Evolutionary conservation across 148 eudicot species (phyloP), one percentile per base, ranked within the genome.

Genomic region (Persicaria tinctoria): DNA sequence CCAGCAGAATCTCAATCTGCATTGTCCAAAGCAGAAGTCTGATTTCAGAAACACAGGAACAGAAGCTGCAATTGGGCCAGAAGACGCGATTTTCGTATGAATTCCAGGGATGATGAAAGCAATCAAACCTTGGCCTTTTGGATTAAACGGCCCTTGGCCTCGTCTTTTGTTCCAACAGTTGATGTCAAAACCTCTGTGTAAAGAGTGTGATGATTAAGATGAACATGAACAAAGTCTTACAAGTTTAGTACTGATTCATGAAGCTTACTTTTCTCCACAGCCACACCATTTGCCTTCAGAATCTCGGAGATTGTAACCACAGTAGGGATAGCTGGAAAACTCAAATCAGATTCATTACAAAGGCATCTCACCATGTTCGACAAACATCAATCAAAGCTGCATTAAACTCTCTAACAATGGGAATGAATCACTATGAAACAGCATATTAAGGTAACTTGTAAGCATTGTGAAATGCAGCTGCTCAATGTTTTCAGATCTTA

Each of bases 1-100:
- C 86, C 72, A 88, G 83, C 74, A 88, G 81, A 73, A 88, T 88
- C 76, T 86, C 86, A 70, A 88, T 83, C 91, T 88, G 82, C 45
- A 75, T 27, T 5, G 7, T 10, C 27, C 5, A 70, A 70, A 5
- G 14, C 23, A 23, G 44, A 20, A 32, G 41, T 32, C 41, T 32
- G 41, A 32, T 32, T 32, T 32, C 41, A 32, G 41, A 32, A 32
- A 32, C 41, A 23, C 5, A 23, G 10, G 46, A 64, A 23, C 18
- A 23, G 8, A 16, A 60, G 7, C 20, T 23, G 38, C 8, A 23
- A 32, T 32, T 32, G 41, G 41, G 41, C 41, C 41, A 32, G 41
- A 32, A 32, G 41, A 32, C 41, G 41, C 41, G 41, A 32, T 32
- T 32, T 32, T 32, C 41, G 41, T 32, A 32, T 32, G 41, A 32